Conservation (phyloP, 441 rosid genomes). For the Bruguiera hainesii region DNA sequence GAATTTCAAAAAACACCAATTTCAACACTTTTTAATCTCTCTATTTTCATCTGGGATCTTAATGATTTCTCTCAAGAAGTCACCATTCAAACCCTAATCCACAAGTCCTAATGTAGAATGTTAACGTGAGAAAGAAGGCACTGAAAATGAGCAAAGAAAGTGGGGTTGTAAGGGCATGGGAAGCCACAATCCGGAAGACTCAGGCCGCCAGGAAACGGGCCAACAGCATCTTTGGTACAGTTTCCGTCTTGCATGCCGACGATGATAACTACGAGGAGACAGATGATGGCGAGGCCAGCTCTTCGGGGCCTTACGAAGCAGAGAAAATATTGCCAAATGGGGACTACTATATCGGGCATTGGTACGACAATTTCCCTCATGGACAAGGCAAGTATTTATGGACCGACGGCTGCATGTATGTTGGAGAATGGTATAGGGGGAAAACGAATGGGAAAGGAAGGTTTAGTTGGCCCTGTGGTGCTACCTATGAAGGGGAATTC, state of each 20-base stretch:
- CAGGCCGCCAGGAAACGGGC: slow-evolving; percentile 46
- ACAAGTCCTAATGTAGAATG: background rate
- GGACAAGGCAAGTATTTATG: slow-evolving; percentile 86
- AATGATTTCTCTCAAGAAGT: background rate
- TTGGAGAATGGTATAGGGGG: slow-evolving; percentile 81
- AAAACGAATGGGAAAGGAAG: slow-evolving; percentile 80
- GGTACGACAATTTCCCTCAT: slow-evolving; percentile 66
- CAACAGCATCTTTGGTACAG: slow-evolving; percentile 39
- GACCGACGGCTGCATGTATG: slow-evolving; percentile 95
- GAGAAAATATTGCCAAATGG: slow-evolving; percentile 68
- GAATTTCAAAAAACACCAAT: too few species aligned
- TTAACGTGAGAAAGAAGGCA: background rate
- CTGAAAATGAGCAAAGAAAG: slow-evolving; percentile 52
- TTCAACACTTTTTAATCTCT: background rate
- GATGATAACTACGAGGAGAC: slow-evolving; percentile 60
- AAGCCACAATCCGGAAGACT: slow-evolving; percentile 44
- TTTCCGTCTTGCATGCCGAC: slow-evolving; percentile 55
- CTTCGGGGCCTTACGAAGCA: slow-evolving; percentile 32
- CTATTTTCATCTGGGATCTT: background rate
- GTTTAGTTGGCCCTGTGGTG: slow-evolving; percentile 94
- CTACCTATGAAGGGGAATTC: slow-evolving; percentile 93
- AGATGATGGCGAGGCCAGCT: background rate
- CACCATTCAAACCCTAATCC: background rate
- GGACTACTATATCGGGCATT: slow-evolving; percentile 81
- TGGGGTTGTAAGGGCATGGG: slow-evolving; percentile 52